These are phyloP conservation scores for Tetrahymena borealis DNA, from an alignment of 73 alveolate species.

Conservation along the genomic window DNA sequence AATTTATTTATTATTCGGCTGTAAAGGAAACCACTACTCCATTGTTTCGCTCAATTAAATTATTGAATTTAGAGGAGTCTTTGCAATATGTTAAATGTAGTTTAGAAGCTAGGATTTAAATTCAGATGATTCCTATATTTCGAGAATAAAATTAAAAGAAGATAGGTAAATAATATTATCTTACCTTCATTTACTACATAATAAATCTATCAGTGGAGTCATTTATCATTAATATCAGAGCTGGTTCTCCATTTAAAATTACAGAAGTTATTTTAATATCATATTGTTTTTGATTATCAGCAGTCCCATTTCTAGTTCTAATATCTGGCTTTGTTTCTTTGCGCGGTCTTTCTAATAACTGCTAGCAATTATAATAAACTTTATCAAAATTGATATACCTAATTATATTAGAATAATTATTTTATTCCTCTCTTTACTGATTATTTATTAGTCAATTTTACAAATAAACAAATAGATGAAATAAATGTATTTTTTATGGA, in stretches of 20 bases:
- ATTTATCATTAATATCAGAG: neutral
- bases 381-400: neutral
- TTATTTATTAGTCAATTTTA: no score
- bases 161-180: neutral
- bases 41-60: neutral
- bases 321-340: neutral
- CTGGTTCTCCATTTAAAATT: neutral
- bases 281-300: neutral
- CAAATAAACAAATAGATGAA: no score
- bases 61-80: neutral
- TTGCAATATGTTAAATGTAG: neutral
- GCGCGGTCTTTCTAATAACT: neutral
- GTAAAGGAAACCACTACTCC: neutral
- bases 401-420: neutral
- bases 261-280: neutral
- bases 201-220: neutral
- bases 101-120: neutral
- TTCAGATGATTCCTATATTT: neutral
- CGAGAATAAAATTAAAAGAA: neutral
- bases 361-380: neutral
- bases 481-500: no score
- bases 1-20: neutral
- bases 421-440: neutral
- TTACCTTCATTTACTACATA: neutral
- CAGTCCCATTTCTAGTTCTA: neutral